phyloP scores from a whole-genome alignment of 2,329 filamentous ascomycete species.

The Neonectria hederae region DNA sequence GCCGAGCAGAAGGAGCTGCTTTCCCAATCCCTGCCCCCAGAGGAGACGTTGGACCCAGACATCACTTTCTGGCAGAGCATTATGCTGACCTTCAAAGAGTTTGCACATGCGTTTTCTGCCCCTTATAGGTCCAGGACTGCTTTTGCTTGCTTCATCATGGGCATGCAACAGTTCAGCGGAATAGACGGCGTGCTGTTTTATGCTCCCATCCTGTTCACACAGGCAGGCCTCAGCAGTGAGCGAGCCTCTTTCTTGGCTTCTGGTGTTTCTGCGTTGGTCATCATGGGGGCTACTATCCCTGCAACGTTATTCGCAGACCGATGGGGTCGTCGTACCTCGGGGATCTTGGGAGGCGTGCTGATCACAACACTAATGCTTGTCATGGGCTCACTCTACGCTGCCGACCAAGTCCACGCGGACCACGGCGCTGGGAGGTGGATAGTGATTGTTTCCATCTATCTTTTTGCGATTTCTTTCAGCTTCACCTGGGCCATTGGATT shows the following conservation, averaged over 20 bases:
- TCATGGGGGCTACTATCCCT: conserved; percentile 63
- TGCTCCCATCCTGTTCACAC: conserved; percentile 66
- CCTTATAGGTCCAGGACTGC: conserved; percentile 56
- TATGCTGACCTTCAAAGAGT: conserved; percentile 43
- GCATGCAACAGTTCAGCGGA: conserved; percentile 67
- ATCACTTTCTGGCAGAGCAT: conserved; percentile 42
- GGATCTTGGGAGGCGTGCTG: conserved; percentile 60
- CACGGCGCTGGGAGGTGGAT: conserved; percentile 57
- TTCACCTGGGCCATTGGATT: conserved; percentile 63
- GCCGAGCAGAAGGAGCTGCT: conserved; percentile 54
- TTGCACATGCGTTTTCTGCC: conserved; percentile 46
- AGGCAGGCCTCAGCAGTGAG: conserved; percentile 64
- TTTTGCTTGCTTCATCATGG: conserved; percentile 67
- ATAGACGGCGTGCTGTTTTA: conserved; percentile 72
- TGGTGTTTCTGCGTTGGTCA: conserved; percentile 66
- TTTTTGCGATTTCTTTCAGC: conserved; percentile 57
- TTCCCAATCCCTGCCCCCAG: conserved; percentile 19
- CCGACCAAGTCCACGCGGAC: conserved; percentile 48
- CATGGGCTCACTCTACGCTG: conserved; percentile 62
- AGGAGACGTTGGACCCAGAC: conserved; percentile 42
- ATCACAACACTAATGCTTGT: conserved; percentile 62
- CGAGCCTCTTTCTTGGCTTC: conserved; percentile 66
- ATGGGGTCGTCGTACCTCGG: conserved; percentile 64
- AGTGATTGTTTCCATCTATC: conserved; percentile 60
- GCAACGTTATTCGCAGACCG: conserved; percentile 63